A percentile compares a stretch with the other conserved stretches of the same genome.
phyloP scores from a whole-genome alignment of 371 early-diverging fungal species.

The Phascolomyces articulosus region DNA sequence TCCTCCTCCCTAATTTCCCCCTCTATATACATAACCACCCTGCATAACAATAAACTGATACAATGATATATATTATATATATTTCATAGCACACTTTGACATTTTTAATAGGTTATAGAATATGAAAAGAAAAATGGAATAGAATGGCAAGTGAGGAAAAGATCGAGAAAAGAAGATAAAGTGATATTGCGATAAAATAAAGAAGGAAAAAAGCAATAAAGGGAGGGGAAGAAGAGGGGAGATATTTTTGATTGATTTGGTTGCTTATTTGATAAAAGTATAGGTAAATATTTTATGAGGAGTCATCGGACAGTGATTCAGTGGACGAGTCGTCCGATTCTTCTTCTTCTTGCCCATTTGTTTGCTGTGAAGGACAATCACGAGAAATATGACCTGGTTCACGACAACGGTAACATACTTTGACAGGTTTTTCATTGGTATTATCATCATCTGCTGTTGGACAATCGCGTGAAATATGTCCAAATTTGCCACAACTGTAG shows the following conservation, averaged over 20 bases:
- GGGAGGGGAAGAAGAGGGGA: no score
- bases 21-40: no score
- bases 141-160: neutral
- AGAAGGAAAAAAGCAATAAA: no score
- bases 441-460: conserved; percentile 17
- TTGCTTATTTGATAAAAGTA: neutral
- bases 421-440: conserved; percentile 22
- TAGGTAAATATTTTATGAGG: neutral
- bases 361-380: conserved; percentile 25
- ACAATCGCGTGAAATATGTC: conserved; percentile 63
- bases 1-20: no score
- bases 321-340: neutral
- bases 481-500: conserved; percentile 61
- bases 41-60: no score
- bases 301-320: conserved; percentile 2
- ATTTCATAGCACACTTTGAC: no score
- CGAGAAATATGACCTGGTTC: conserved; percentile 43
- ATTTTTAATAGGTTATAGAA: no score
- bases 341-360: conserved; percentile 8
- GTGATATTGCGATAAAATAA: no score
- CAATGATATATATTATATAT: no score
- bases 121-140: neutral
- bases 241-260: no score
- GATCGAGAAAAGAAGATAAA: no score
- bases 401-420: conserved; percentile 42